Evolutionary conservation across 805 yeast genomes (phyloP).

Genomic region (Vanderwaltozyma verrucispora): DNA sequence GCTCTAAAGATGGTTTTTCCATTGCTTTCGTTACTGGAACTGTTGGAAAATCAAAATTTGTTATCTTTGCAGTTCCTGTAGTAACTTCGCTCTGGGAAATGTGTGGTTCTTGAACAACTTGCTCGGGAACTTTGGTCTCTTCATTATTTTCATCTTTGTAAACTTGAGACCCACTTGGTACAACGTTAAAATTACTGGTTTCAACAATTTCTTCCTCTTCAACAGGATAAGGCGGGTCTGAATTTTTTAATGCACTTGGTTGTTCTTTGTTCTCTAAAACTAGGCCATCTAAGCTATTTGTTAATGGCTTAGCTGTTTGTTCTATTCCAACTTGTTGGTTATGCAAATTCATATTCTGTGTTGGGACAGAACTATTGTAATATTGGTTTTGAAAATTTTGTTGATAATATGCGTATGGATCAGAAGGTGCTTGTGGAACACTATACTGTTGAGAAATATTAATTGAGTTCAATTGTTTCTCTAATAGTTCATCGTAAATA

Average conservation of each 20-base stretch:
- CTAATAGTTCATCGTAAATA: constrained; percentile 67
- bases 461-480: constrained; percentile 38
- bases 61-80: constrained; percentile 16
- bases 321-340: no score
- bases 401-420: constrained; percentile 15
- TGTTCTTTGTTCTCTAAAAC: background rate
- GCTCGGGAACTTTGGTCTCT: background rate
- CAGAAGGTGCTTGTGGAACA: constrained; percentile 19
- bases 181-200: no score
- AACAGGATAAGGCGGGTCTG: constrained; percentile 24
- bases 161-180: background rate
- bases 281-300: background rate
- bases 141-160: background rate
- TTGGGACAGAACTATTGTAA: background rate
- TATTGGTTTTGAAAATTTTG: constrained; percentile 2
- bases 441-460: constrained; percentile 25
- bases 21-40: constrained; percentile 29
- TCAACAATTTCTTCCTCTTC: constrained; percentile 8
- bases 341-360: no score
- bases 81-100: no score
- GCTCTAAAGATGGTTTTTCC: constrained; percentile 2
- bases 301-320: no score
- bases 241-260: background rate
- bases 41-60: constrained; percentile 32
- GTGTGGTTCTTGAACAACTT: no score